Conservation (phyloP, 257 asterid genomes). For the Echites panduratus region DNA sequence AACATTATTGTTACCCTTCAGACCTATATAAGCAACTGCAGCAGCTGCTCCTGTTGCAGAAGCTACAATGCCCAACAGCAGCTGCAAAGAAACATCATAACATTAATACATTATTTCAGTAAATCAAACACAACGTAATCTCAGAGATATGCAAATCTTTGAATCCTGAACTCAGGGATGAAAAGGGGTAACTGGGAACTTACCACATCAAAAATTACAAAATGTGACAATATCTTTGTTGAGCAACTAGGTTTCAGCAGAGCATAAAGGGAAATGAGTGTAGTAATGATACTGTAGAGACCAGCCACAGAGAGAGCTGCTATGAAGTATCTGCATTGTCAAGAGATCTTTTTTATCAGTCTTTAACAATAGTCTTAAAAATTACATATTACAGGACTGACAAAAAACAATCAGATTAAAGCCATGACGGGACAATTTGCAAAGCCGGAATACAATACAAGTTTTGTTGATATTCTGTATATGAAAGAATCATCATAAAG, state of each 20-base stretch:
- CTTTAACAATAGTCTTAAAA: background rate
- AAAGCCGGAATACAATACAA: background rate
- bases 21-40: slow-evolving; percentile 68
- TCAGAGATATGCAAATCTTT: background rate
- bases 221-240: slow-evolving; percentile 27
- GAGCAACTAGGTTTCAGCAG: slow-evolving; percentile 27
- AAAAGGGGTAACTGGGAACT: slow-evolving; percentile 2
- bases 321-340: slow-evolving; percentile 38
- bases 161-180: background rate
- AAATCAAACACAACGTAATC: background rate
- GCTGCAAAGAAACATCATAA: slow-evolving; percentile 28
- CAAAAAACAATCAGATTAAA: background rate
- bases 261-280: slow-evolving; percentile 28
- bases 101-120: background rate
- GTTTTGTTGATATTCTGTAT: background rate
- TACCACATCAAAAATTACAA: slow-evolving; percentile 44
- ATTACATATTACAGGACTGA: too few species aligned
- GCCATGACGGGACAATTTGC: too few species aligned
- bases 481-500: too few species aligned
- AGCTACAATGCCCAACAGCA: slow-evolving; percentile 64
- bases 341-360: background rate
- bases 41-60: slow-evolving; percentile 78
- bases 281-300: slow-evolving; percentile 26
- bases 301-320: slow-evolving; percentile 43
- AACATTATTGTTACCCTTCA: slow-evolving; percentile 56